These are phyloP conservation scores for Domatiomyces catenatus DNA, from an alignment of 2,329 filamentous ascomycete genomes.

Conservation along the genomic window DNA sequence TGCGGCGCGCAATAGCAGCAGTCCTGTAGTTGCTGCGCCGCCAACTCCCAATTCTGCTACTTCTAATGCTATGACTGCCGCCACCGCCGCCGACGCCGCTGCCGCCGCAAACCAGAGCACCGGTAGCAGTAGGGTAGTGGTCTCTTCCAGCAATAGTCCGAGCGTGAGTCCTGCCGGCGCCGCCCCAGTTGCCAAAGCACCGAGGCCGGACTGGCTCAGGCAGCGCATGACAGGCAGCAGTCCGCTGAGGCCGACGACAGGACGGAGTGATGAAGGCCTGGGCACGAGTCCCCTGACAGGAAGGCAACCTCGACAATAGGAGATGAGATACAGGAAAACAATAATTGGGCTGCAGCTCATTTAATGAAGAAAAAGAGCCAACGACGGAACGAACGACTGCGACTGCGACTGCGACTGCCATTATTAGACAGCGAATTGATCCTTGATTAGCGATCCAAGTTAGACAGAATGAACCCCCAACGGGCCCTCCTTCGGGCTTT, in stretches of 20 bases:
- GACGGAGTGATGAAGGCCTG: constrained; percentile 20
- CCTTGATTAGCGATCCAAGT: too few relatives aligned
- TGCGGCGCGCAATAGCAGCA: background rate
- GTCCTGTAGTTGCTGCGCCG: background rate
- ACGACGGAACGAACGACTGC: too few relatives aligned
- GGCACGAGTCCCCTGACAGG: constrained; percentile 19
- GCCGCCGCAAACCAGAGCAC: constrained; percentile 1
- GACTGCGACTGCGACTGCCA: too few relatives aligned
- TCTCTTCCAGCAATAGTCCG: background rate
- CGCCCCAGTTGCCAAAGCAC: background rate
- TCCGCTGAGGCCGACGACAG: constrained; percentile 21
- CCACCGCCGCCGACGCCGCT: background rate
- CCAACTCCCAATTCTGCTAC: background rate
- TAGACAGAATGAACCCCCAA: too few relatives aligned
- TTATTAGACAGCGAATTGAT: too few relatives aligned
- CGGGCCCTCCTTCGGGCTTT: too few relatives aligned
- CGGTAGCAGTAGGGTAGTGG: background rate
- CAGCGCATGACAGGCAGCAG: constrained; percentile 15
- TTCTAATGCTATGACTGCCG: background rate
- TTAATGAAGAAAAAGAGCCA: too few relatives aligned
- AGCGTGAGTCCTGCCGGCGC: background rate
- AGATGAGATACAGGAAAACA: background rate
- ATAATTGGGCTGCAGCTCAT: background rate
- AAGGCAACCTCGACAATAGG: background rate
- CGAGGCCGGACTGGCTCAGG: constrained; percentile 3